Conservation (phyloP, 495 filamentous ascomycete genomes). For the Xylaria sp. region DNA sequence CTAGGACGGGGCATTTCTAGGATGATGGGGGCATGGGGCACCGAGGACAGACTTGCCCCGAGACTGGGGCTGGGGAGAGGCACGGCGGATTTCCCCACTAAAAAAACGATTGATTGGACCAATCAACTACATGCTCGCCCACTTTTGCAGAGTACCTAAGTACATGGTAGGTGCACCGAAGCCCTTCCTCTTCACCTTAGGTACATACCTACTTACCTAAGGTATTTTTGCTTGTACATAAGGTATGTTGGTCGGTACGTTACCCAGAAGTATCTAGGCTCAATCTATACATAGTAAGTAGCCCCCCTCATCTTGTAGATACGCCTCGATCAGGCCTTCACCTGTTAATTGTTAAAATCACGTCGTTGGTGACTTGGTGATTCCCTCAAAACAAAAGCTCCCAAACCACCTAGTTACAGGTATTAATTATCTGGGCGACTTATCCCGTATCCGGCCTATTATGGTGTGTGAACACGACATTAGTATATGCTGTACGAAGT, state of each 20-base stretch:
- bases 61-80: neutral
- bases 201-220: too few species aligned
- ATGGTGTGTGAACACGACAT: neutral
- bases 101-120: neutral
- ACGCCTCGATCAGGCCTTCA: neutral
- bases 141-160: neutral
- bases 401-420: neutral
- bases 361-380: neutral
- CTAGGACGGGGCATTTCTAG: constrained; percentile 24
- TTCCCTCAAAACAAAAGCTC: neutral
- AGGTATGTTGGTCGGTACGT: too few species aligned
- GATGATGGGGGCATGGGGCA: too few species aligned
- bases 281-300: too few species aligned
- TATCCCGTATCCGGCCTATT: neutral
- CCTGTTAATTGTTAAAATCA: neutral
- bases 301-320: too few species aligned
- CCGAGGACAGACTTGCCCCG: neutral
- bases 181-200: neutral
- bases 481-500: too few species aligned
- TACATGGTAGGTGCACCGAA: neutral
- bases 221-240: neutral
- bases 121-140: neutral
- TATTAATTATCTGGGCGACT: neutral
- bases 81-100: constrained; percentile 12
- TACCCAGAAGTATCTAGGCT: neutral